Conservation (phyloP, 257 asterid species). For the Fraxinus pennsylvanica region DNA sequence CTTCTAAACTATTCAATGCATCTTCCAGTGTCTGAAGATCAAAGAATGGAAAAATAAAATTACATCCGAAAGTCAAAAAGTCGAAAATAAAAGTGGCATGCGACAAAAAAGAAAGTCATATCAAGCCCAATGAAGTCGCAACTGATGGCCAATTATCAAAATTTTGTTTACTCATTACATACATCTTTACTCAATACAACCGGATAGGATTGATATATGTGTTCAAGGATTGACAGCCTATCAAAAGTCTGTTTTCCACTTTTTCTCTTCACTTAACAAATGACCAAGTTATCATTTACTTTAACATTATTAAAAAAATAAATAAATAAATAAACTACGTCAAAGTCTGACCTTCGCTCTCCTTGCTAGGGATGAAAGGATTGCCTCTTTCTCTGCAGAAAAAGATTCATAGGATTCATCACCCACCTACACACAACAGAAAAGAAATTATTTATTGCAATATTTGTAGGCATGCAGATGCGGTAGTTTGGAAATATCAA, state of each 20-base stretch:
- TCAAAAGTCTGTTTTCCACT: neutral
- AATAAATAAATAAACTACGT: neutral
- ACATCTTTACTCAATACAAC: neutral
- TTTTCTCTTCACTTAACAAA: neutral
- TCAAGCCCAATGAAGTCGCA: neutral
- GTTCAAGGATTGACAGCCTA: neutral
- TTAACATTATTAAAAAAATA: neutral
- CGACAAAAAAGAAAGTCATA: neutral
- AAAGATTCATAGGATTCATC: slow-evolving; percentile 90
- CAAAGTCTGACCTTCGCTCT: slow-evolving; percentile 79
- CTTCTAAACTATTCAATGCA: slow-evolving; percentile 81
- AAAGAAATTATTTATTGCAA: neutral
- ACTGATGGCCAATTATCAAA: neutral
- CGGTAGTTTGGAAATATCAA: neutral
- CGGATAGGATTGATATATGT: neutral
- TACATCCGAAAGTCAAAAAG: slow-evolving; percentile 3
- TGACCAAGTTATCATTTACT: neutral
- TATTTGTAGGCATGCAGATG: neutral
- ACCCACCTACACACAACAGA: slow-evolving; percentile 60
- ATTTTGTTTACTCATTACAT: neutral
- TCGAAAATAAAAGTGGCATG: neutral
- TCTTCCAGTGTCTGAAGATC: slow-evolving; percentile 71
- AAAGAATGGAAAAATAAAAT: neutral
- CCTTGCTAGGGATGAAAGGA: slow-evolving; percentile 75
- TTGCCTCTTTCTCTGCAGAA: slow-evolving; percentile 72